Percentiles rank a stretch among this genome's conserved stretches.
phyloP scores from a whole-genome alignment of 2,329 filamentous ascomycete species.

The Colletotrichum cordylinicola region DNA sequence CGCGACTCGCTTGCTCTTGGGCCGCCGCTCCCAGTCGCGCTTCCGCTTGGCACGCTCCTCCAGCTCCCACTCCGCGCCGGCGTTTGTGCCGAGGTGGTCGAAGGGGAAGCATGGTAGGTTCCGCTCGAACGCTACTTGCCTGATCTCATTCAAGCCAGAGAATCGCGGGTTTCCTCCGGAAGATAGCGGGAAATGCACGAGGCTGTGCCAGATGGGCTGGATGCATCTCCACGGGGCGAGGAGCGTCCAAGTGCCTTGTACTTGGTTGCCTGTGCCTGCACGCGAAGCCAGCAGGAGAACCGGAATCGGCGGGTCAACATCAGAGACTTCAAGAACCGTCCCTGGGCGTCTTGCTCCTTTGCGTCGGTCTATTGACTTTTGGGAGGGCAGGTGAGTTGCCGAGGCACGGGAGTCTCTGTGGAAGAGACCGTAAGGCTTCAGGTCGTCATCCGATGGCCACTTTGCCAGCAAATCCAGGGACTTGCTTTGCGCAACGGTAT shows the following conservation, averaged over 20 bases:
- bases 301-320: slow-evolving; percentile 78
- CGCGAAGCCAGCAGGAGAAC: slow-evolving; percentile 72
- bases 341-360: slow-evolving; percentile 70
- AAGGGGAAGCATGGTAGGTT: slow-evolving; percentile 83
- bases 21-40: slow-evolving; percentile 74
- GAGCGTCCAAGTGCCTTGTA: slow-evolving; percentile 79
- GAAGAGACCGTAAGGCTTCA: slow-evolving; percentile 65
- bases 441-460: slow-evolving; percentile 69
- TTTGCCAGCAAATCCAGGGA: slow-evolving; percentile 66
- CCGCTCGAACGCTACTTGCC: slow-evolving; percentile 83
- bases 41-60: slow-evolving; percentile 66
- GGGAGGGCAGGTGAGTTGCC: slow-evolving; percentile 72
- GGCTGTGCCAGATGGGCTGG: slow-evolving; percentile 80
- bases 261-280: slow-evolving; percentile 47
- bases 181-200: slow-evolving; percentile 82
- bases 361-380: slow-evolving; percentile 82
- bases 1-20: slow-evolving; percentile 80
- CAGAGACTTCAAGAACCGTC: slow-evolving; percentile 58
- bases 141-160: slow-evolving; percentile 79
- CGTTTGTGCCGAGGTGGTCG: slow-evolving; percentile 80
- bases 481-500: slow-evolving; percentile 37
- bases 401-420: slow-evolving; percentile 68
- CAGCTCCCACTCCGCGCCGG: slow-evolving; percentile 80
- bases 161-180: slow-evolving; percentile 83
- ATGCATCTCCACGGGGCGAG: slow-evolving; percentile 93